Conservation (phyloP, 2,329 filamentous ascomycete genomes). For the Aureobasidium sp. region DNA sequence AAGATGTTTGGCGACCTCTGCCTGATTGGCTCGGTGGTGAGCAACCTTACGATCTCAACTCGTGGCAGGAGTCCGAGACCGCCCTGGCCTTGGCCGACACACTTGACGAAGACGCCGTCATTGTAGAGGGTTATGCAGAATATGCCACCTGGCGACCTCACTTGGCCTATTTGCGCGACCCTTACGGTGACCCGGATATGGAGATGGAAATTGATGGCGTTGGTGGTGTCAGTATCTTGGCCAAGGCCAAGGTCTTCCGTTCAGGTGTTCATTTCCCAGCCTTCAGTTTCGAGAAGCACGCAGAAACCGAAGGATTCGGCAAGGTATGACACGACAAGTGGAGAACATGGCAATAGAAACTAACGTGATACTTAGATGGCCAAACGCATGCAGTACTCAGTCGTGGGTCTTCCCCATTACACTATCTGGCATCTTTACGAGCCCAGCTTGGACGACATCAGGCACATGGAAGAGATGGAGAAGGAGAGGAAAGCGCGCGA, state of each 20-base stretch:
- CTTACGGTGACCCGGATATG: constrained; percentile 96
- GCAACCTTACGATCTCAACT: constrained; percentile 96
- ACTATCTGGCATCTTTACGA: constrained; percentile 99
- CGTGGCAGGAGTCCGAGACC: constrained; percentile 98
- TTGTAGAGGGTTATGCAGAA: constrained; percentile 97
- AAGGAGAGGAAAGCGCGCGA: constrained; percentile 72
- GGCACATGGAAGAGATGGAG: constrained; percentile 99
- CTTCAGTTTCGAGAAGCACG: constrained; percentile 97
- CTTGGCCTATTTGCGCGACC: constrained; percentile 90
- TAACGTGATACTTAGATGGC: constrained; percentile 65
- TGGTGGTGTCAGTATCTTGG: constrained; percentile 92
- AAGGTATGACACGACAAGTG: constrained; percentile 57
- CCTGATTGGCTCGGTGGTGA: constrained; percentile 98
- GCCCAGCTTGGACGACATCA: constrained; percentile 93
- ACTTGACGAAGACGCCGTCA: constrained; percentile 94
- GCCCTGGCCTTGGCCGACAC: constrained; percentile 88
- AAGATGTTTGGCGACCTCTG: constrained; percentile 89
- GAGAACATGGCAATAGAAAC: background rate
- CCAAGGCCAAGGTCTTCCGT: constrained; percentile 91
- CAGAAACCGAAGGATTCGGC: constrained; percentile 96
- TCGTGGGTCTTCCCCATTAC: constrained; percentile 92
- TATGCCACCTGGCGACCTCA: constrained; percentile 98
- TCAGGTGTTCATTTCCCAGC: constrained; percentile 95
- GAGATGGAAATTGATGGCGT: constrained; percentile 99
- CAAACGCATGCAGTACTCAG: constrained; percentile 89